These are phyloP conservation scores for Zygotorulaspora mrakii DNA, from an alignment of 1,139 yeast genomes.

Conservation along the genomic window DNA sequence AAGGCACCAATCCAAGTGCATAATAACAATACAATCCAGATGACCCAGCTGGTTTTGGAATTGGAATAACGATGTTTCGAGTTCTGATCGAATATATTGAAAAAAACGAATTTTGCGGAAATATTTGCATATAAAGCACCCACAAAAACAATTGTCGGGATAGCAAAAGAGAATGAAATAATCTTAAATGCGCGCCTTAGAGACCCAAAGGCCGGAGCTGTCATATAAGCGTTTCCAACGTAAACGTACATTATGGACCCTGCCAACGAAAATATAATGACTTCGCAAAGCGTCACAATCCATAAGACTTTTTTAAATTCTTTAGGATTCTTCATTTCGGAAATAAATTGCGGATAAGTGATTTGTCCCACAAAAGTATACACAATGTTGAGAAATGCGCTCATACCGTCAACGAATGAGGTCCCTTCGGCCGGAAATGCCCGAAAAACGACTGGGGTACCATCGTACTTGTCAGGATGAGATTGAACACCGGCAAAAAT, in stretches of 20 bases:
- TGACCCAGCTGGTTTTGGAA: constrained; percentile 50
- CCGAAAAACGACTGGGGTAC: constrained; percentile 43
- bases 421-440: constrained; percentile 52
- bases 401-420: constrained; percentile 52
- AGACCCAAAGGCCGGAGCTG: constrained; percentile 60
- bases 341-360: constrained; percentile 58
- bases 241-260: constrained; percentile 57
- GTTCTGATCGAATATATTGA: constrained; percentile 42
- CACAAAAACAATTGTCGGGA: constrained; percentile 55
- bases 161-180: constrained; percentile 56
- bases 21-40: constrained; percentile 47
- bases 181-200: constrained; percentile 46
- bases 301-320: constrained; percentile 57
- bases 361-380: constrained; percentile 64
- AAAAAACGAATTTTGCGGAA: constrained; percentile 49
- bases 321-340: constrained; percentile 55
- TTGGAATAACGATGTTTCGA: constrained; percentile 47
- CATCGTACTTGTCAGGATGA: constrained; percentile 45
- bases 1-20: constrained; percentile 53
- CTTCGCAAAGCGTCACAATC: constrained; percentile 49
- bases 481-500: constrained; percentile 51
- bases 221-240: constrained; percentile 52
- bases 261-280: constrained; percentile 49
- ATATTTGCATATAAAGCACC: constrained; percentile 56
- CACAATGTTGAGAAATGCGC: constrained; percentile 55